Percentiles rank a stretch among this genome's conserved stretches.
Evolutionary conservation across 768 basidiomycete genomes (phyloP).

Genomic region (Postia placenta): DNA sequence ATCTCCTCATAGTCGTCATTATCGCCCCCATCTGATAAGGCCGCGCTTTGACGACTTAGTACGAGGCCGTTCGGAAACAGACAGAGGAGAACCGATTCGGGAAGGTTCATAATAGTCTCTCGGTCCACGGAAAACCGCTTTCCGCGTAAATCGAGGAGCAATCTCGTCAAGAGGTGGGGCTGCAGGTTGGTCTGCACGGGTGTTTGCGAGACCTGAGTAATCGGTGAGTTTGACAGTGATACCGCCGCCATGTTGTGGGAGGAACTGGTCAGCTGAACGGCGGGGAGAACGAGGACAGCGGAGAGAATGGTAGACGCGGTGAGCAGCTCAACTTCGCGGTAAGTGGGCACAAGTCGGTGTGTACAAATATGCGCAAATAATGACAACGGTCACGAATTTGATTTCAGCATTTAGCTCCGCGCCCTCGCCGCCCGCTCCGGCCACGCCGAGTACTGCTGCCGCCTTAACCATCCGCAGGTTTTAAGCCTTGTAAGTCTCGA

Average conservation of each 20-base stretch:
- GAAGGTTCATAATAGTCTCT: constrained; percentile 97
- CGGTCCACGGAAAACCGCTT: constrained; percentile 90
- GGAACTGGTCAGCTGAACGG: background rate
- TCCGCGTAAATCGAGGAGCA: constrained; percentile 90
- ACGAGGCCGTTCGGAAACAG: constrained; percentile 97
- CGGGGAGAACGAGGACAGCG: background rate
- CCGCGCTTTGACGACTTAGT: constrained; percentile 78
- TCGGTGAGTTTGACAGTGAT: constrained; percentile 29
- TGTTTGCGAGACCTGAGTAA: constrained; percentile 52
- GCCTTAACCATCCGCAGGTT: background rate
- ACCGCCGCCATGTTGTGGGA: constrained; percentile 19
- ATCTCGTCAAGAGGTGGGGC: constrained; percentile 81
- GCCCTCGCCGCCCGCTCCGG: background rate
- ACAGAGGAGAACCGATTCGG: constrained; percentile 93
- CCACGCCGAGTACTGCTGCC: background rate
- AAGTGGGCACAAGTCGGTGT: background rate
- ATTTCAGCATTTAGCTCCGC: too few relatives aligned
- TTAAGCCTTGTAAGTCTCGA: background rate
- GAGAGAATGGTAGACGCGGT: background rate
- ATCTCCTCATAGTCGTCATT: constrained; percentile 84
- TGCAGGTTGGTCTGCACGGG: constrained; percentile 68
- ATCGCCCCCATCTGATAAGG: constrained; percentile 67
- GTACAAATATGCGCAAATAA: constrained; percentile 2
- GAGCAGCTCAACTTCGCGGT: background rate
- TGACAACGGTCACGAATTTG: background rate